Evolutionary conservation across 2,329 filamentous ascomycete species (phyloP), one percentile per base, ranked within the genome.

Genomic region (Ophiostoma sp.): DNA sequence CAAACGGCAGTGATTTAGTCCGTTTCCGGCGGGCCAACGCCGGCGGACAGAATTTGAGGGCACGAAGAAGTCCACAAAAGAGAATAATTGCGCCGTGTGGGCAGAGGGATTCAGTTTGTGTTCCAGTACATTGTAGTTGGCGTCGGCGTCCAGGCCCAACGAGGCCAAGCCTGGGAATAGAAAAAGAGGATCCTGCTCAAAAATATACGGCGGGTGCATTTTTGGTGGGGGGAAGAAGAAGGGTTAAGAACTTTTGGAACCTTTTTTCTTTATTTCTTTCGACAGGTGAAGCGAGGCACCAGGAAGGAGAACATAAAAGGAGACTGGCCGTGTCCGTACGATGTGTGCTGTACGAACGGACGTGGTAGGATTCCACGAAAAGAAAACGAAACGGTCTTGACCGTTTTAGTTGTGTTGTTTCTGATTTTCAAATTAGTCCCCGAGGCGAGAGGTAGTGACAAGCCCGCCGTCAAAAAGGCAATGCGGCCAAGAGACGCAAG

Each of bases 1-100:
- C 19, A 31, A n/a, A 59, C 36, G 68, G 68, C 48, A 42, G 33
- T 22, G 48, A 59, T 70, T 70, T 70, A 19, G 52, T 15, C 69
- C 69, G 52, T 57, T 70, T 59, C 69, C 52, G 69, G 69, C 69
- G 69, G 68, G 52, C 52, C n/a, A 61, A 70, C n/a, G 19, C 48
- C 66, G 50, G 48, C 68, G 22, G 68, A 59, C n/a, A 28, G 5
- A 59, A 52, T 8, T 11, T 11, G 17, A 45, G n/a, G 8, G 11
- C 22, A 28, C 3, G 5, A 3, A 33, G n/a, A 19, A 25, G 59
- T n/a, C 31, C 19, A 19, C 33, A 12, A 22, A 19, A 22, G 48
- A 50, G 50, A n/a, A n/a, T n/a, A 36, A 36, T 17, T 48, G 42
- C 42, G 15, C 42, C 42, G 42, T 5, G 42, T 48, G 2, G 42